phyloP scores from a whole-genome alignment of 768 basidiomycete genomes.

The Rossbeevera mucosa region DNA sequence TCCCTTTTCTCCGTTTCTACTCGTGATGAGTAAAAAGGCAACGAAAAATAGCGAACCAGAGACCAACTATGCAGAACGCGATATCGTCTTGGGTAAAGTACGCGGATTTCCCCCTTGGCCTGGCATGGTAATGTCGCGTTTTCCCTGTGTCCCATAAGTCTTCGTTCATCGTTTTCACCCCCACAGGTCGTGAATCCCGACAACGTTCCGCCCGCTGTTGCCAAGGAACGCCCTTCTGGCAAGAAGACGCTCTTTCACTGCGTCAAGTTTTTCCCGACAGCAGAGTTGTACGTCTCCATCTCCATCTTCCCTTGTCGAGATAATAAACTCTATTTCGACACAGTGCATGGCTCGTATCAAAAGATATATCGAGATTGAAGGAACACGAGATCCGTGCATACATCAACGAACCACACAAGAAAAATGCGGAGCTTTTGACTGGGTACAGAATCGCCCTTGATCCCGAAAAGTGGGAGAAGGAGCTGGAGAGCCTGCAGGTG shows the following conservation, averaged over 20 bases:
- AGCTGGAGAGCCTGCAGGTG: constrained; percentile 33
- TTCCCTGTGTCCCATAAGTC: constrained; percentile 12
- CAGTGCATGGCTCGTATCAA: constrained; percentile 81
- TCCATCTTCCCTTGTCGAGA: constrained; percentile 8
- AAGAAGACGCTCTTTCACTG: constrained; percentile 73
- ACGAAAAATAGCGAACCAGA: constrained; percentile 37
- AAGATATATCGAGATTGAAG: constrained; percentile 78
- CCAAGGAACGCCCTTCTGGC: constrained; percentile 63
- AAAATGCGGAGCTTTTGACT: constrained; percentile 65
- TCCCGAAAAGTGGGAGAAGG: constrained; percentile 63
- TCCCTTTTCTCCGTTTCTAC: constrained; percentile 10
- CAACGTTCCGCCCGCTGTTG: constrained; percentile 54
- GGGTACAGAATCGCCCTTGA: constrained; percentile 76
- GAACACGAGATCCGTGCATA: constrained; percentile 79
- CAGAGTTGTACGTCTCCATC: constrained; percentile 75
- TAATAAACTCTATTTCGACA: constrained; percentile 7
- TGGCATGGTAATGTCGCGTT: constrained; percentile 67
- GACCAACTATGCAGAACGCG: constrained; percentile 62
- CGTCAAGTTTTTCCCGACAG: constrained; percentile 87
- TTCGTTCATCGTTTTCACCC: constrained; percentile 7
- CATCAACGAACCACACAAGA: constrained; percentile 73
- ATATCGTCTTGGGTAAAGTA: constrained; percentile 88
- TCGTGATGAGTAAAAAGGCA: constrained; percentile 50
- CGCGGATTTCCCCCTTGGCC: constrained; percentile 97
- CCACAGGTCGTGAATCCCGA: constrained; percentile 77